These are phyloP conservation scores for Curvularia spicifera DNA, from an alignment of 2,329 filamentous ascomycete genomes.

Conservation along the genomic window DNA sequence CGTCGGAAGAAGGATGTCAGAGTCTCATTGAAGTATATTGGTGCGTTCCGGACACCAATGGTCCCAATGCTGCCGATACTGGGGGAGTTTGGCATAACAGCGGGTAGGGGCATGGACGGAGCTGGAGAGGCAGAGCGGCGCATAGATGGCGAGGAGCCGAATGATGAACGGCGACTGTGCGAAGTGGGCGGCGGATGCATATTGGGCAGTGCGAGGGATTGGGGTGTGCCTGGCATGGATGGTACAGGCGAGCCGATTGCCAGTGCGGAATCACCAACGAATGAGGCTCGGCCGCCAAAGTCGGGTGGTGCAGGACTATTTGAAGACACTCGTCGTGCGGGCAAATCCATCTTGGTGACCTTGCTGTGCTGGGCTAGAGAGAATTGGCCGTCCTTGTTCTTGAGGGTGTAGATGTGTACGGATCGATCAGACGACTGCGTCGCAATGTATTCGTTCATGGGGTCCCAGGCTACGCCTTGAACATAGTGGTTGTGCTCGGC, in stretches of 20 bases:
- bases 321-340: constrained; percentile 85
- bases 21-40: constrained; percentile 94
- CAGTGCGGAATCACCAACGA: constrained; percentile 62
- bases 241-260: constrained; percentile 78
- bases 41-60: constrained; percentile 73
- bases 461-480: constrained; percentile 98
- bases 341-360: constrained; percentile 91
- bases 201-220: constrained; percentile 76
- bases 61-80: constrained; percentile 65
- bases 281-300: constrained; percentile 69
- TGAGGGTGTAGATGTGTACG: constrained; percentile 95
- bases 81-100: constrained; percentile 94
- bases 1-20: constrained; percentile 96
- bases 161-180: constrained; percentile 93
- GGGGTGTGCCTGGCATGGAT: constrained; percentile 92
- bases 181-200: constrained; percentile 97
- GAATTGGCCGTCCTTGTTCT: constrained; percentile 95
- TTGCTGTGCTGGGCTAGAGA: constrained; percentile 79
- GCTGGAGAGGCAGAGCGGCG: constrained; percentile 91
- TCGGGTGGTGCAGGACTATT: constrained; percentile 92
- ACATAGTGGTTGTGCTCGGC: constrained; percentile 98
- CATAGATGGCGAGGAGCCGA: constrained; percentile 76
- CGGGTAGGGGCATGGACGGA: constrained; percentile 89
- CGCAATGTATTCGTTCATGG: constrained; percentile 95
- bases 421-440: constrained; percentile 98